Conservation (phyloP, 31 red algal genomes). For the Odonthalia washingtoniensis region DNA sequence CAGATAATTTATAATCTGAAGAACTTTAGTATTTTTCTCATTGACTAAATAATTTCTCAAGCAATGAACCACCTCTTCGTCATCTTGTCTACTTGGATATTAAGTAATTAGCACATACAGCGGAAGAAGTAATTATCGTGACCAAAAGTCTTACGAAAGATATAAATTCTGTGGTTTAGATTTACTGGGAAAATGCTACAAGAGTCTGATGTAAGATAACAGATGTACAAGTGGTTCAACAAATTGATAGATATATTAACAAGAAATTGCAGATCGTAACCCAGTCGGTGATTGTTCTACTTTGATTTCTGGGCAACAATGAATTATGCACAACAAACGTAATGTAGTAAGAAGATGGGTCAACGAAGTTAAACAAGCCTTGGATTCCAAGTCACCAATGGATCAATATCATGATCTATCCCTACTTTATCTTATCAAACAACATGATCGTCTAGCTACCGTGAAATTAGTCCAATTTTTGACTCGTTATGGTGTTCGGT, state of each 20-base stretch:
- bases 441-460: slow-evolving; percentile 89
- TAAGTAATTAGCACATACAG: slow-evolving; percentile 95
- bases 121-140: slow-evolving; percentile 99
- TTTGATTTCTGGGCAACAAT: slow-evolving; percentile 85
- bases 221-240: slow-evolving; percentile 91
- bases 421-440: slow-evolving; percentile 91
- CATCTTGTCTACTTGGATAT: slow-evolving; percentile 96
- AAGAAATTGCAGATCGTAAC: slow-evolving; percentile 96
- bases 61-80: slow-evolving; percentile 83
- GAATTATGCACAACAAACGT: slow-evolving; percentile 89
- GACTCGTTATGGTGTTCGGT: slow-evolving; percentile 83
- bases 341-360: slow-evolving; percentile 97
- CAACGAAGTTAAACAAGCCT: slow-evolving; percentile 92
- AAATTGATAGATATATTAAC: slow-evolving; percentile 97
- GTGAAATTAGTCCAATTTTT: slow-evolving; percentile 86
- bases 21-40: slow-evolving; percentile 96
- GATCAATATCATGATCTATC: slow-evolving; percentile 97
- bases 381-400: slow-evolving; percentile 92
- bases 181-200: slow-evolving; percentile 94
- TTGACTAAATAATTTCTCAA: slow-evolving; percentile 96
- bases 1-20: slow-evolving; percentile 79
- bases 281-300: slow-evolving; percentile 92
- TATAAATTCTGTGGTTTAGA: slow-evolving; percentile 95
- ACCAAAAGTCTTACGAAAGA: slow-evolving; percentile 99
- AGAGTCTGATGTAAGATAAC: slow-evolving; percentile 96